These are phyloP conservation scores for Boletus huronensis DNA, from an alignment of 768 basidiomycete species.

Conservation along the genomic window DNA sequence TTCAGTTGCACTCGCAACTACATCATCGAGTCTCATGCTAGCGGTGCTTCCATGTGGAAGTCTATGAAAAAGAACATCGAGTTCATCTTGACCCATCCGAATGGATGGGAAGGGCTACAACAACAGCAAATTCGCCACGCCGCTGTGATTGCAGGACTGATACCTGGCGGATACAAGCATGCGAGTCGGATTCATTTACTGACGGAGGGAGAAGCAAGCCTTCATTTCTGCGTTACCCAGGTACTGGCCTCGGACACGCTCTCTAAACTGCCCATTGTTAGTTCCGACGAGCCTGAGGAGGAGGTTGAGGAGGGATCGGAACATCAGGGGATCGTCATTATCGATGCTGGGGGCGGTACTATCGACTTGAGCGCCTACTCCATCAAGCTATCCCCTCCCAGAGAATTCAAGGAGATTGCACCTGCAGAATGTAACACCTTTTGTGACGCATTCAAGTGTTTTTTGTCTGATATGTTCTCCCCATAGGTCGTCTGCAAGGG, in stretches of 20 bases:
- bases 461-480: background rate
- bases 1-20: constrained; percentile 21
- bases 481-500: constrained; percentile 37
- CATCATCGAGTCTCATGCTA: constrained; percentile 27
- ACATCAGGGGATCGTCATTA: constrained; percentile 36
- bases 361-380: constrained; percentile 38
- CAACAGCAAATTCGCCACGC: constrained; percentile 30
- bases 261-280: background rate
- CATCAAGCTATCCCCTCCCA: constrained; percentile 18
- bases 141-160: constrained; percentile 21
- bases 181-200: constrained; percentile 22
- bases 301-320: constrained; percentile 21
- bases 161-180: constrained; percentile 12
- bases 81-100: constrained; percentile 29
- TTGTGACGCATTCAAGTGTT: background rate
- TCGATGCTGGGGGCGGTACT: constrained; percentile 45
- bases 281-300: background rate
- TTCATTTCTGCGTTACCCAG: constrained; percentile 40
- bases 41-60: constrained; percentile 24
- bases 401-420: constrained; percentile 34
- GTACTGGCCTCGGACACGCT: constrained; percentile 35
- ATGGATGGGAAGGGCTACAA: constrained; percentile 32
- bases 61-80: constrained; percentile 20
- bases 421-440: constrained; percentile 27
- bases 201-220: constrained; percentile 28